Percentiles rank a stretch among this genome's conserved stretches.
phyloP scores from a whole-genome alignment of 345 rosid genomes.

The Pseudoturritis turrita region DNA sequence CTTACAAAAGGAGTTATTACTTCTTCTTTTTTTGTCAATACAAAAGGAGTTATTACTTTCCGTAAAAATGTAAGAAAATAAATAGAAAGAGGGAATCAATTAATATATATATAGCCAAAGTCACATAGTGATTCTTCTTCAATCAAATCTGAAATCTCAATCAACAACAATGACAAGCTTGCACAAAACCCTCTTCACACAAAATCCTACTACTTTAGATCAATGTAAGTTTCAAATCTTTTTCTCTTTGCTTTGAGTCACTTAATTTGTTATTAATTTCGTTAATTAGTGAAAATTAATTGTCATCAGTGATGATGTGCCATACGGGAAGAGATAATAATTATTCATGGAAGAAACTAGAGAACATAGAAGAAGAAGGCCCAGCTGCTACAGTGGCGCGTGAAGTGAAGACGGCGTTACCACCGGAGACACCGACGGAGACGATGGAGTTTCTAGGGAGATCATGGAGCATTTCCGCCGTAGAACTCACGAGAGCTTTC shows the following conservation, averaged over 20 bases:
- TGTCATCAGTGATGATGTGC: constrained; percentile 26
- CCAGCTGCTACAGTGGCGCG: constrained; percentile 24
- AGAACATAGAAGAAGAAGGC: constrained; percentile 72
- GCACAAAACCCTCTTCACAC: constrained; percentile 31
- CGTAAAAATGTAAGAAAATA: constrained; percentile 1
- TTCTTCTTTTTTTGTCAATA: too few relatives aligned
- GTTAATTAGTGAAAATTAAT: not conserved
- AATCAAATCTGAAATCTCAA: constrained; percentile 21
- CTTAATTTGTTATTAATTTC: not conserved
- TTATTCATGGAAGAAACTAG: constrained; percentile 44
- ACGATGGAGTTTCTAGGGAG: constrained; percentile 95
- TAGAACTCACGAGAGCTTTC: constrained; percentile 82
- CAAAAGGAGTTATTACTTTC: constrained; percentile 15
- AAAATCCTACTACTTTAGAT: constrained; percentile 17
- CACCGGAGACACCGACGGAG: constrained; percentile 89
- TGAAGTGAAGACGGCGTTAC: constrained; percentile 34
- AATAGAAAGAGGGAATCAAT: constrained; percentile 1
- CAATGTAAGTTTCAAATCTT: constrained; percentile 10
- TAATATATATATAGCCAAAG: constrained; percentile 25
- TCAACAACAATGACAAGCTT: constrained; percentile 35
- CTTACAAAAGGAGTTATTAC: constrained; percentile 8
- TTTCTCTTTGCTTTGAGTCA: not conserved
- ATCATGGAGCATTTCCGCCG: constrained; percentile 93
- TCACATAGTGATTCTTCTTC: constrained; percentile 31
- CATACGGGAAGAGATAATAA: constrained; percentile 7